Evolutionary conservation across 192 early-diverging fungal genomes (phyloP), one percentile per base, ranked within the genome.

Genomic region (Rhizoclosmatium sp.): DNA sequence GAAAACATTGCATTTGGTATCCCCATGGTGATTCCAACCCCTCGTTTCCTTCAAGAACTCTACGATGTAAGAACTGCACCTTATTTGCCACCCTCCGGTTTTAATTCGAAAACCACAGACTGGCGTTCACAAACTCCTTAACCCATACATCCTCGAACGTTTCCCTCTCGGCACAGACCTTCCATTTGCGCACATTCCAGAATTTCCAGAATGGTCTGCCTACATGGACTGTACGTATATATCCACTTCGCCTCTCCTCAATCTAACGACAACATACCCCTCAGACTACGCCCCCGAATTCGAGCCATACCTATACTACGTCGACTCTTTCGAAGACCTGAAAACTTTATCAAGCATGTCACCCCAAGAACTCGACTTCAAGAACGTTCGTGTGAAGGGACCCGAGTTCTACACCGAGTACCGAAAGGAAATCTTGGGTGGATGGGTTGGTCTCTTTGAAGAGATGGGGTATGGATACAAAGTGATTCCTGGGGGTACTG

Each of bases 1-100:
- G 76, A 78, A 48, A 78, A 78, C 59, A 78, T 78, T 59, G 69
- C 66, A 23, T 78, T 72, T 47, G 69, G 69, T 49, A 65, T 78
- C 12, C 76, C 69, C 2, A 44, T 46, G 66, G 40, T 70, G 45
- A 45, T 78, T 9, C 76, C 76, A 42, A 71, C 76, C 10, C 66
- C 76, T 14, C 12, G 56, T 9, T 49, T 78, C 12, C 71, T 78
- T n/a, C 40, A 64, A 40, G 23, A 75, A 21, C 59, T 75, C 59
- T 56, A 59, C 39, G 31, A 75, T 16, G 47, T 68, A 68, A 47
- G n/a, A 10, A 40, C 39, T 31, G 40, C 62, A 31, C 31, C 31
- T 54, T 54, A 41, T 79, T 48, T 76, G 51, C 51, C 51, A 7
- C 51, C 51, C 51, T 54, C 16, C 31, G 16, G n/a, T n/a, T 12